A percentile compares a stretch with the other conserved stretches of the same genome.
phyloP scores from a whole-genome alignment of 2,329 filamentous ascomycete species.

The Bipolaris oryzae region DNA sequence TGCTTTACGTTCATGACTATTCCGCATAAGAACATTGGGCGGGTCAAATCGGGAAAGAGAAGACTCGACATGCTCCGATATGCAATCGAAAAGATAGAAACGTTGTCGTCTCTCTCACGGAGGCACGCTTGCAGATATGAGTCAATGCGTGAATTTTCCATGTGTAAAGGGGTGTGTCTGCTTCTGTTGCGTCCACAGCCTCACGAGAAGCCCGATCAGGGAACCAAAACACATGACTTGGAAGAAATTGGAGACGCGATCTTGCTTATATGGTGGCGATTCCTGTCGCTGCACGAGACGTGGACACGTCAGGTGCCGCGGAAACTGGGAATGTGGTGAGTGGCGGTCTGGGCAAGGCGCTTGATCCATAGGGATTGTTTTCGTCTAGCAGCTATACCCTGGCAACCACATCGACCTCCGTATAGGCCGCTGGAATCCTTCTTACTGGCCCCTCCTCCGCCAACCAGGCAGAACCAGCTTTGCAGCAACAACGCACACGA shows the following conservation, averaged over 20 bases:
- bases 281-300: constrained; percentile 1
- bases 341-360: constrained; percentile 23
- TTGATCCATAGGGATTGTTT: constrained; percentile 28
- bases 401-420: constrained; percentile 31
- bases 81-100: not conserved
- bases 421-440: constrained; percentile 23
- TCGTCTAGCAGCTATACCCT: constrained; percentile 28
- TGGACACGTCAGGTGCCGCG: constrained; percentile 4
- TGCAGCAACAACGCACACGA: constrained; percentile 23
- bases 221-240: not conserved
- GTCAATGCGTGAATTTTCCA: not conserved
- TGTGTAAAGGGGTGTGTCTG: not conserved
- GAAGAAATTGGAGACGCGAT: not conserved
- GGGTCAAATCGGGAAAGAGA: not conserved
- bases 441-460: constrained; percentile 26
- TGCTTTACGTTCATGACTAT: no score
- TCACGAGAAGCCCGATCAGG: not conserved
- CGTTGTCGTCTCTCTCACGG: not conserved
- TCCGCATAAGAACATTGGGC: not conserved
- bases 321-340: constrained; percentile 6
- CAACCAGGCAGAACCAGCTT: constrained; percentile 28
- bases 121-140: not conserved
- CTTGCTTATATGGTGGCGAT: not conserved
- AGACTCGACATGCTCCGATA: not conserved
- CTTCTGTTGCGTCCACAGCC: not conserved